These are phyloP conservation scores for Telopea speciosissima DNA, from an alignment of 177 flowering plant species.

Conservation along the genomic window DNA sequence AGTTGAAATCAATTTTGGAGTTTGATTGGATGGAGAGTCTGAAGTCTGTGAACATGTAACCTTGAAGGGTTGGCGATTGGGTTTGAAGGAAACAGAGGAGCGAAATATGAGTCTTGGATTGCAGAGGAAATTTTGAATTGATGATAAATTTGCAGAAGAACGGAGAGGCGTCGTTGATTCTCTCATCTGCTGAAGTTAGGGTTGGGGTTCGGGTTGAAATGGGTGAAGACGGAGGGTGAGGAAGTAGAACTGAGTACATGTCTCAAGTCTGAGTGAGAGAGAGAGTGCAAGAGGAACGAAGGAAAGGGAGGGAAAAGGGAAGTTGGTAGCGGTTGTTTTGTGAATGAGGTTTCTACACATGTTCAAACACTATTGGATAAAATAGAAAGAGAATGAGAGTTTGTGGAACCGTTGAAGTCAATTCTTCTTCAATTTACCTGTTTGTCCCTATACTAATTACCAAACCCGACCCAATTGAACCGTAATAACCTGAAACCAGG, in stretches of 20 bases:
- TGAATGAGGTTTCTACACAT: slow-evolving; percentile 34
- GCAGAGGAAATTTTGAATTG: slow-evolving; percentile 24
- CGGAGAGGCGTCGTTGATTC: slow-evolving; percentile 20
- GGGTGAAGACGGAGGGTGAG: slow-evolving; percentile 5
- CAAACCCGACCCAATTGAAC: too few relatives aligned
- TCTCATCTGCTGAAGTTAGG: slow-evolving; percentile 27
- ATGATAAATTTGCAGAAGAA: slow-evolving; percentile 13
- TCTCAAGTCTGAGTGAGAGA: slow-evolving; percentile 1
- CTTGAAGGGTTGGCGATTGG: slow-evolving; percentile 18
- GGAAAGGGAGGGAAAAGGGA: slow-evolving; percentile 1
- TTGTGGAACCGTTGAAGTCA: not conserved
- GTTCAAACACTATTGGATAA: slow-evolving; percentile 15
- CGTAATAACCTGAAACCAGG: too few relatives aligned
- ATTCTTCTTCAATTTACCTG: not conserved
- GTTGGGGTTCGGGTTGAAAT: slow-evolving; percentile 21
- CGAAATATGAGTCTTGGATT: slow-evolving; percentile 10
- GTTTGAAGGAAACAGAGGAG: slow-evolving; percentile 17
- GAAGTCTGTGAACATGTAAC: slow-evolving; percentile 18
- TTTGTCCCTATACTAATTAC: not conserved
- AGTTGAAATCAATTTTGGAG: slow-evolving; percentile 29
- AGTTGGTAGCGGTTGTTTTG: slow-evolving; percentile 29
- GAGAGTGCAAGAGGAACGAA: not conserved
- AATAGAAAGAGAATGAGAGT: not conserved
- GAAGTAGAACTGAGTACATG: slow-evolving; percentile 5
- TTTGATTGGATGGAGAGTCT: slow-evolving; percentile 8